A percentile compares a stretch with the other conserved stretches of the same genome.
Evolutionary conservation across 495 filamentous ascomycete genomes (phyloP).

Genomic region (Lichina pygmaea): DNA sequence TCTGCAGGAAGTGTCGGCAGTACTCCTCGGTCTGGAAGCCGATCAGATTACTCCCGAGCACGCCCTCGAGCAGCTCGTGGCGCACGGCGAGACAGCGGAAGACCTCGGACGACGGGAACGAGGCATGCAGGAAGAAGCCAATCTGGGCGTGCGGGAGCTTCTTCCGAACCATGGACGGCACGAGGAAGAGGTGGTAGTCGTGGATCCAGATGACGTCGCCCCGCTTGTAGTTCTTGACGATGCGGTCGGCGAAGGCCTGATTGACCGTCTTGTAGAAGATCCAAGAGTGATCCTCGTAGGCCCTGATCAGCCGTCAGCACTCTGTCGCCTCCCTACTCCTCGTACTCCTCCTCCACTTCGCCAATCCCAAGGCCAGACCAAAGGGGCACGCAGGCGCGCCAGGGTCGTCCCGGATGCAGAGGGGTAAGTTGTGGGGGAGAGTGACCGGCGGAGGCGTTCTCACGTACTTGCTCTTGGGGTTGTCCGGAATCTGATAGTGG

Average conservation of each 20-base stretch:
- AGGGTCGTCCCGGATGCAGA: too few relatives aligned
- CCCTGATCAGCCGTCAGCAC: slow-evolving; percentile 8
- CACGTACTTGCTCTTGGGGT: slow-evolving; percentile 62
- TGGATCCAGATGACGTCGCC: slow-evolving; percentile 84
- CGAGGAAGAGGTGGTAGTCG: slow-evolving; percentile 80
- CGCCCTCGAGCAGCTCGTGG: slow-evolving; percentile 63
- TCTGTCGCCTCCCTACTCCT: too few relatives aligned
- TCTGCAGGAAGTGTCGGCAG: slow-evolving; percentile 76
- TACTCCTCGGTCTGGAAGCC: slow-evolving; percentile 87
- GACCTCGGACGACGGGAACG: slow-evolving; percentile 85
- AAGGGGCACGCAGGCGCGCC: too few relatives aligned
- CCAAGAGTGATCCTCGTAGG: slow-evolving; percentile 89
- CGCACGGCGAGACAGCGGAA: slow-evolving; percentile 73
- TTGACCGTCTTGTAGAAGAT: slow-evolving; percentile 77
- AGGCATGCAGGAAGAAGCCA: slow-evolving; percentile 82
- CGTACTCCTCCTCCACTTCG: too few relatives aligned
- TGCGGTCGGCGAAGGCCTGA: slow-evolving; percentile 68
- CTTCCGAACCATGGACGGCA: slow-evolving; percentile 74
- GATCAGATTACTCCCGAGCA: slow-evolving; percentile 71
- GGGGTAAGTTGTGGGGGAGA: too few relatives aligned
- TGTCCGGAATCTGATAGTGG: slow-evolving; percentile 89
- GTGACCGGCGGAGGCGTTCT: not conserved
- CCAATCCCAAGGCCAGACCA: too few relatives aligned
- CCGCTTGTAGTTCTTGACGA: slow-evolving; percentile 71
- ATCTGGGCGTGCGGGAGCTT: slow-evolving; percentile 71